Evolutionary conservation across 2,329 filamentous ascomycete genomes (phyloP), one percentile per base, ranked within the genome.

Genomic region (Xylaria sp.): DNA sequence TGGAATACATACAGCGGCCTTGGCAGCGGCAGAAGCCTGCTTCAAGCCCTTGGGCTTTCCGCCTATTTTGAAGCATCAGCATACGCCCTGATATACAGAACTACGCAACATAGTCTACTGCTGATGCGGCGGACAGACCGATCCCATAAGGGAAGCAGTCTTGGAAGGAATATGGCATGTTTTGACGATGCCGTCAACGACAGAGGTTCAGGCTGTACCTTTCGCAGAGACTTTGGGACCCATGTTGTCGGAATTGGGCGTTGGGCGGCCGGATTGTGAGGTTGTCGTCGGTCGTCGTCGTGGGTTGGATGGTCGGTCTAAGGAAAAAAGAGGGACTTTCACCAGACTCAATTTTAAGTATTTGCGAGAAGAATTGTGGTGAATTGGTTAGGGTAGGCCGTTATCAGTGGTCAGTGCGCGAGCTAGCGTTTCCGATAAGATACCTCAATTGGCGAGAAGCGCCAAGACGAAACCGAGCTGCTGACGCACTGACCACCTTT

Each of bases 21-120:
- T 98, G 80, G 96, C 93, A 83, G 96, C 96, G 82, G 91, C 91
- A 80, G 91, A 92, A 86, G 96, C 96, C 90, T 97, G 91, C 89
- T 96, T 96, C 83, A 86, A 81, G 80, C 87, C 87, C 85, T 89
- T 90, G 77, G 86, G 80, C 78, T 83, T 82, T 77, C 82, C 84
- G 84, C 86, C 88, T 90, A 80, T 83, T 77, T 70, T 67, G 81
- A 84, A 80, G 85, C 87, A 91, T 91, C 88, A 91, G 89, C 89
- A 91, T 89, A 90, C 89, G 89, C 89, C 84, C 89, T 89, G 70
- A 76, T 80, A 75, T 66, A 69, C 83, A 88, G 88, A 90, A 91
- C 89, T 91, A 72, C 89, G 89, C 89, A 91, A 91, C 89, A 87
- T 89, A 89, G 91, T 89, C 89, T 91, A 85, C 86, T 90, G 89